Percentiles rank a stretch among this genome's conserved stretches.
phyloP scores from a whole-genome alignment of 495 filamentous ascomycete species.

The Physcia stellaris region DNA sequence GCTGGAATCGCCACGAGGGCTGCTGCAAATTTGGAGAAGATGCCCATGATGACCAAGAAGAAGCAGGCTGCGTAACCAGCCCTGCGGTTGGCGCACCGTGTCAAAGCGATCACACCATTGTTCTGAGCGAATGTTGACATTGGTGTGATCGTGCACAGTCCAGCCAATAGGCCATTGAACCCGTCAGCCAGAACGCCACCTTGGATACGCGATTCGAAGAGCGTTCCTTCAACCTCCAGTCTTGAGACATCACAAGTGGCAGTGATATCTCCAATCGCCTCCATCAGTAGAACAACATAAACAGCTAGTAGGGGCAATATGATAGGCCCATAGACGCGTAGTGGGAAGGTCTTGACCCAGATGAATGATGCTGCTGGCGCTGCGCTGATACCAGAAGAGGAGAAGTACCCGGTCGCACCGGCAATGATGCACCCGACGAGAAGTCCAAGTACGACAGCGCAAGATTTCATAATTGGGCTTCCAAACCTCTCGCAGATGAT shows the following conservation, averaged over 20 bases:
- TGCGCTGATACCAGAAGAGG: slow-evolving; percentile 48
- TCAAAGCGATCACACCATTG: slow-evolving; percentile 85
- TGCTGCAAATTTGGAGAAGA: slow-evolving; percentile 90
- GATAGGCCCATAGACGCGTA: slow-evolving; percentile 69
- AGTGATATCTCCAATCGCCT: slow-evolving; percentile 62
- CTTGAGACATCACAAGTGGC: slow-evolving; percentile 64
- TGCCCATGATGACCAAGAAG: slow-evolving; percentile 77
- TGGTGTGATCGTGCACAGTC: slow-evolving; percentile 71
- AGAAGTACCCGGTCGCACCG: slow-evolving; percentile 74
- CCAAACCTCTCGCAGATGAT: slow-evolving; percentile 78
- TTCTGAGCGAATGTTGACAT: slow-evolving; percentile 66
- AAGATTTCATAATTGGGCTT: slow-evolving; percentile 61
- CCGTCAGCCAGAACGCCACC: slow-evolving; percentile 80
- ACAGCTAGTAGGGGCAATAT: slow-evolving; percentile 76
- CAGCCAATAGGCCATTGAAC: slow-evolving; percentile 68
- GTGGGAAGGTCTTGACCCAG: slow-evolving; percentile 80
- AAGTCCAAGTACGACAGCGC: slow-evolving; percentile 66
- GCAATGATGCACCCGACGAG: slow-evolving; percentile 82
- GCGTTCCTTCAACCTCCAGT: slow-evolving; percentile 62
- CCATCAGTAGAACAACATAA: slow-evolving; percentile 79
- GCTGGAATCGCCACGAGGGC: slow-evolving; percentile 69
- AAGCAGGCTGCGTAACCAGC: slow-evolving; percentile 68
- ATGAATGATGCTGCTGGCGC: slow-evolving; percentile 67
- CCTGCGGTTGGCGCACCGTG: slow-evolving; percentile 75
- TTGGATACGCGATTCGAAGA: slow-evolving; percentile 83